These are phyloP conservation scores for Thalassiosira mediterranea DNA, from an alignment of 352 stramenopile species.

Conservation along the genomic window DNA sequence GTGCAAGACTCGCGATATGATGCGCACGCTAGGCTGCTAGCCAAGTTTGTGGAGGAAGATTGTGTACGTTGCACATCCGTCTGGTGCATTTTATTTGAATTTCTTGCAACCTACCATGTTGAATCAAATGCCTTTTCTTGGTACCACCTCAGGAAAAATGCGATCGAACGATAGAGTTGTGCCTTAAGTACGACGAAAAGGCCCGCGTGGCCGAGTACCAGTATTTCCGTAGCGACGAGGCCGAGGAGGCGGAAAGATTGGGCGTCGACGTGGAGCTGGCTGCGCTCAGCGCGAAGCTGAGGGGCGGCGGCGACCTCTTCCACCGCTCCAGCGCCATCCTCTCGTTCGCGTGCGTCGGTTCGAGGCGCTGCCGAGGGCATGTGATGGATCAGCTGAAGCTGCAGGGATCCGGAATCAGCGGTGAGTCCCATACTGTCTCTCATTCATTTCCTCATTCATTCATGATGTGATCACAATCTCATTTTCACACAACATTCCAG, in stretches of 20 bases:
- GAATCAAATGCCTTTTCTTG: too few relatives aligned
- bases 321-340: constrained; percentile 68
- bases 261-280: constrained; percentile 58
- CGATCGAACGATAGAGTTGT: constrained; percentile 73
- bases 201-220: constrained; percentile 72
- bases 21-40: constrained; percentile 65
- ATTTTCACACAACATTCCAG: too few relatives aligned
- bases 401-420: constrained; percentile 65
- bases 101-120: too few relatives aligned
- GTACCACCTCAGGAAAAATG: constrained; percentile 56
- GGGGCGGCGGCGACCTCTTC: constrained; percentile 73
- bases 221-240: constrained; percentile 67
- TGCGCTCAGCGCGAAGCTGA: constrained; percentile 71
- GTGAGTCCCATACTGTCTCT: constrained; percentile 27
- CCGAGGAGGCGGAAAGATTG: constrained; percentile 53
- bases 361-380: constrained; percentile 66
- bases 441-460: not conserved
- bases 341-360: constrained; percentile 64
- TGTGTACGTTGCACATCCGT: constrained; percentile 33
- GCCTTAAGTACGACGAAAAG: constrained; percentile 73
- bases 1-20: constrained; percentile 65
- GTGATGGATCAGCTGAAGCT: constrained; percentile 64
- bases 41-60: constrained; percentile 80
- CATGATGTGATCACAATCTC: too few relatives aligned
- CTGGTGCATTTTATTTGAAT: not conserved